Base-by-base conservation (phyloP, 1,284 basidiomycete genomes). In the Leccinum griseonigrum region DNA sequence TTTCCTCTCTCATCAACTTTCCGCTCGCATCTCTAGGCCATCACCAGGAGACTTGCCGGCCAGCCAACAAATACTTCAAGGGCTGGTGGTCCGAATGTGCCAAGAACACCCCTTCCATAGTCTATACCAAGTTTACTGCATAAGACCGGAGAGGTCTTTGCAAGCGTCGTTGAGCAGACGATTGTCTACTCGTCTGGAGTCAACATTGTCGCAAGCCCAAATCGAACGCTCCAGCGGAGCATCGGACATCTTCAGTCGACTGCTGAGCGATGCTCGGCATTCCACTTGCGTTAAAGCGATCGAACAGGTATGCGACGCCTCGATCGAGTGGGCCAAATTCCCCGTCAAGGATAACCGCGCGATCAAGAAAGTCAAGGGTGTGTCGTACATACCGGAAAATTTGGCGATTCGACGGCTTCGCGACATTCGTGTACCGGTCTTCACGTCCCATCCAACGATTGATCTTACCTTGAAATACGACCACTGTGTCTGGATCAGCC, bases 41-140 rank as follows among this genome's bases (percentile, higher is more conserved):
- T 66, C 76, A 1, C 69, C 69, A 7, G 70, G 69, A 6, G 66
- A 74, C 3, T 34, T 75, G 8, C 70, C 79, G 1, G 63, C 68
- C 4, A 87, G 88, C 66, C 93, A 95, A 69, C 69, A 76, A 13
- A 84, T 81, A 60, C 79, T 98, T 8, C 85, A 87, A 60, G 74
- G 68, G 1, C 77, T 97, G 18, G 79, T 98, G 18, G 62, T 85
- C 1, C 85, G 91, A 10, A 91, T 99, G 82, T 92, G 91, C 68
- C 76, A 77, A 56, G 94, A 98, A 59, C 97, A 99, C 73, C 96
- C 97, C 0, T 98, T 94, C 77, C 97, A 99, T 71, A 90, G 87
- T 66, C 77, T 98, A 6, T 97, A 96, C 74, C 94, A 97, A 67
- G 85, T 99, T 13, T 94, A 90, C 71, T 92, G 92, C 64, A 71